A percentile compares a stretch with the other conserved stretches of the same genome.
Conservation (phyloP, 441 rosid genomes). For the Dalechampia spathulata region DNA sequence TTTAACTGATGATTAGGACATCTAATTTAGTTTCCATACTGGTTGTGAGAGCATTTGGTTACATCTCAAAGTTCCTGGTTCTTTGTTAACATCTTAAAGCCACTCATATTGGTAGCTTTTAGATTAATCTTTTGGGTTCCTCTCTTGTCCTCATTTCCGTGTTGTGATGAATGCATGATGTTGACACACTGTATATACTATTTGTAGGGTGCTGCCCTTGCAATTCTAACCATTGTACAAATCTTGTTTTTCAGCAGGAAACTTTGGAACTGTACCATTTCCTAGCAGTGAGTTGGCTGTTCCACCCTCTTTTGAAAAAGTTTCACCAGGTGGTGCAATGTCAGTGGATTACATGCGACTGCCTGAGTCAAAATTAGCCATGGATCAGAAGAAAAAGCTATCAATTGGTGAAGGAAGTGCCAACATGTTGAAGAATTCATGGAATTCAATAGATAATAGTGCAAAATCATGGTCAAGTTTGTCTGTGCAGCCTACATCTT, state of each 20-base stretch:
- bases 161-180: not conserved
- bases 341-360: constrained; percentile 24
- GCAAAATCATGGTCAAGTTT: constrained; percentile 29
- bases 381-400: constrained; percentile 29
- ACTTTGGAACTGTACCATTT: constrained; percentile 21
- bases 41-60: too few relatives aligned
- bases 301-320: constrained; percentile 35
- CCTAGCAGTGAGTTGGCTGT: constrained; percentile 29
- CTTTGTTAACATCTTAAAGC: not conserved
- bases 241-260: constrained; percentile 20
- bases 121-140: not conserved
- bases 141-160: not conserved
- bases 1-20: too few relatives aligned
- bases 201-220: not conserved
- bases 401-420: constrained; percentile 28
- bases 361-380: too few relatives aligned
- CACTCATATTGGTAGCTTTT: not conserved
- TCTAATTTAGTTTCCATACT: too few relatives aligned
- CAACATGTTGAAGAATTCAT: constrained; percentile 24
- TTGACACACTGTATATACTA: not conserved
- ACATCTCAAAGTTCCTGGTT: constrained; percentile 1
- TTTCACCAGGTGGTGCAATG: constrained; percentile 19
- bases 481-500: constrained; percentile 23
- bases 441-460: constrained; percentile 28
- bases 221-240: constrained; percentile 10